Conservation (phyloP, 1,284 basidiomycete genomes). For the Apiotrichum porosum region DNA sequence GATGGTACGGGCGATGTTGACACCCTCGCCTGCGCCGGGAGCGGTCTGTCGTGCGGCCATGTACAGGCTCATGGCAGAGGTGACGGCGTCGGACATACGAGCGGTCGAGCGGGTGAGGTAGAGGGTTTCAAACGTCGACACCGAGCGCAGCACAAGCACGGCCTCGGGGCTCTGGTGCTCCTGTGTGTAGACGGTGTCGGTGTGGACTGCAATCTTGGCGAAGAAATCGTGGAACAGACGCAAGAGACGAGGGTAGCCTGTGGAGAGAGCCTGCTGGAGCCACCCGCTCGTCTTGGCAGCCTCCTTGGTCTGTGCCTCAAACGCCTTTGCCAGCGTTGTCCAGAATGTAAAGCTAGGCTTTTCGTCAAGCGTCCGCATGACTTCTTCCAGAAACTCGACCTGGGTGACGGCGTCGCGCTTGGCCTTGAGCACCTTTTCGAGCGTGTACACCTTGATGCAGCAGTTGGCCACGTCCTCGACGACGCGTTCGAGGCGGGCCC, state of each 20-base stretch:
- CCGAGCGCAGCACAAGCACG: conserved; percentile 72
- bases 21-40: conserved; percentile 69
- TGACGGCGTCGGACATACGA: conserved; percentile 72
- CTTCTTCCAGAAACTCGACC: conserved; percentile 78
- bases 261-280: conserved; percentile 76
- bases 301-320: conserved; percentile 75
- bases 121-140: conserved; percentile 72
- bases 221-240: conserved; percentile 94
- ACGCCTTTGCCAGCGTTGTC: conserved; percentile 69
- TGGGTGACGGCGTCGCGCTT: conserved; percentile 78
- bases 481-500: conserved; percentile 73
- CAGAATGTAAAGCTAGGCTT: conserved; percentile 88
- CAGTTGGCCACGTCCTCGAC: conserved; percentile 84
- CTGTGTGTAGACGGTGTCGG: conserved; percentile 81
- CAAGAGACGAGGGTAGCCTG: conserved; percentile 77
- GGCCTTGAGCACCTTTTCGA: conserved; percentile 85
- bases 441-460: conserved; percentile 88
- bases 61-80: conserved; percentile 59
- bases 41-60: conserved; percentile 61
- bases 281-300: conserved; percentile 60
- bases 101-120: conserved; percentile 79
- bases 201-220: conserved; percentile 86
- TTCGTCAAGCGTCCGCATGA: conserved; percentile 83
- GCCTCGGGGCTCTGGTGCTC: conserved; percentile 87
- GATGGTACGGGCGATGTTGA: conserved; percentile 67